Conservation (phyloP, 805 yeast genomes). For the Komagataella mondaviorum region DNA sequence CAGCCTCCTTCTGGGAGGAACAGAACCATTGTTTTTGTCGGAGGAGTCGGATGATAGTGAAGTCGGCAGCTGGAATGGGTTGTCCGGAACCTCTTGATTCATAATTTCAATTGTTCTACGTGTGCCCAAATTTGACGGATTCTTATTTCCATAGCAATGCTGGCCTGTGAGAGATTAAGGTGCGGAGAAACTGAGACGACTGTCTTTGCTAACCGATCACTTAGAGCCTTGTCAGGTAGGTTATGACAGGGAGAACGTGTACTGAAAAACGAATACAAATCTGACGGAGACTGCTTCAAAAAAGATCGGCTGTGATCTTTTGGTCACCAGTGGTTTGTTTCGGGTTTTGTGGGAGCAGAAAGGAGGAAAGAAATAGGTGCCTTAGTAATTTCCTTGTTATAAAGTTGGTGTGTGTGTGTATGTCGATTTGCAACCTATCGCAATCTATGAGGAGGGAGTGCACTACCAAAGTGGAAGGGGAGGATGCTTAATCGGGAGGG, state of each 20-base stretch:
- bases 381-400: not conserved
- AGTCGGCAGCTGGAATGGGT: not conserved
- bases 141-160: not conserved
- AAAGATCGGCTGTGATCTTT: not conserved
- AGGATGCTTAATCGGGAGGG: not conserved
- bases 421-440: not conserved
- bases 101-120: not conserved
- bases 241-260: not conserved
- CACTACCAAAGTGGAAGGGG: not conserved
- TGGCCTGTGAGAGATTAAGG: not conserved
- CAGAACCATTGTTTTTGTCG: not conserved
- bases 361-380: not conserved
- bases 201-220: not conserved
- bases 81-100: not conserved
- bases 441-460: not conserved
- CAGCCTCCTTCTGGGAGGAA: not conserved
- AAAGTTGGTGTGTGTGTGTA: not conserved
- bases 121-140: not conserved
- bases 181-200: not conserved
- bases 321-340: not conserved
- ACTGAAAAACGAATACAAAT: not conserved
- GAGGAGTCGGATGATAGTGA: not conserved
- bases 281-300: not conserved
- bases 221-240: not conserved
- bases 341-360: not conserved